phyloP scores from a whole-genome alignment of 2,329 filamentous ascomycete genomes.

The Colletotrichum camelliae region DNA sequence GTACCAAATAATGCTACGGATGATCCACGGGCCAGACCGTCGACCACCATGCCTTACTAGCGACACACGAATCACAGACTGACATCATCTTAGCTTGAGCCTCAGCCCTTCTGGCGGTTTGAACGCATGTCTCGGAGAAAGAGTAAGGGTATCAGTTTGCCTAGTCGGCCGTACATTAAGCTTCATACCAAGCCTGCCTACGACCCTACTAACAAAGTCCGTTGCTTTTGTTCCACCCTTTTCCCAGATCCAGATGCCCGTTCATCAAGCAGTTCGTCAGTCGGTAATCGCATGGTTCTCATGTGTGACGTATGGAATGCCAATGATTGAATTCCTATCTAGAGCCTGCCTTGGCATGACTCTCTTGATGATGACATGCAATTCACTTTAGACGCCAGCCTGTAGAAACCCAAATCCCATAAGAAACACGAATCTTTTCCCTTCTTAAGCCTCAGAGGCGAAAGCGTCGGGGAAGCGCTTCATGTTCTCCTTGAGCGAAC shows the following conservation, averaged over 20 bases:
- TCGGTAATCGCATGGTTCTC: background rate
- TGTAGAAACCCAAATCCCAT: slow-evolving; percentile 42
- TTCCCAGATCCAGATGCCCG: background rate
- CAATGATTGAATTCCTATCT: slow-evolving; percentile 26
- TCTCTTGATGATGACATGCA: slow-evolving; percentile 41
- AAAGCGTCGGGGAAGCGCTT: slow-evolving; percentile 95
- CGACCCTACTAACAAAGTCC: background rate
- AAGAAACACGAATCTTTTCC: slow-evolving; percentile 25
- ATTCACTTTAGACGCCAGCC: slow-evolving; percentile 48
- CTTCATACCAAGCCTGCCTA: background rate
- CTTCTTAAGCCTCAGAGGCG: slow-evolving; percentile 57
- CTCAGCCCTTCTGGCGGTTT: background rate
- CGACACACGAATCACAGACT: background rate
- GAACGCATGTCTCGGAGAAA: background rate
- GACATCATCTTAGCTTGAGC: slow-evolving; percentile 10
- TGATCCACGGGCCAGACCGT: slow-evolving; percentile 19
- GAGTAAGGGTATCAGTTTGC: background rate
- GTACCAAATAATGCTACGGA: slow-evolving; percentile 2
- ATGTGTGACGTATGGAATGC: slow-evolving; percentile 22
- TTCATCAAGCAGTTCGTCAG: slow-evolving; percentile 2
- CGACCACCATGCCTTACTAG: background rate
- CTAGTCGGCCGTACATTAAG: background rate
- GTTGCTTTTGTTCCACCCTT: background rate
- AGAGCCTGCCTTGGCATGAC: slow-evolving; percentile 24
- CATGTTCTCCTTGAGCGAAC: slow-evolving; percentile 84